Base-by-base conservation (phyloP, 306 rosid genomes). In the Trifolium dubium region DNA sequence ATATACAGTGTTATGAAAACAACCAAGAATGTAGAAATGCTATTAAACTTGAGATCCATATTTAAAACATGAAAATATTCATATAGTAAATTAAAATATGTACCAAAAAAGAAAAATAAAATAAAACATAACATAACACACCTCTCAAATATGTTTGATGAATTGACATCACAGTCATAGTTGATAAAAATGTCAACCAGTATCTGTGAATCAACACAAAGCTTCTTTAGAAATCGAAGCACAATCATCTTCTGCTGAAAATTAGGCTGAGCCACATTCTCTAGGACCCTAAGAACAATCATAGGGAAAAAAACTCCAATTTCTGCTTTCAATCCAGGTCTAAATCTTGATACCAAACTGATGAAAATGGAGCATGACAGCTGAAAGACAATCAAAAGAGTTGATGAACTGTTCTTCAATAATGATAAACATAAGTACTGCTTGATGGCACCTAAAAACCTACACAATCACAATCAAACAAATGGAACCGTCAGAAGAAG, bases 91-190 rank as follows among this genome's bases (percentile, higher is more conserved):
- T 29, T 34, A 61, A 44, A 67, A 62, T 39, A 66, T 17, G 34
- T 10, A 61, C 18, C 34, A 10, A 61, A 66, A 44, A 74, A 39
- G 2, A 5, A 14, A 78, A 41, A 14, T 28, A 30, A 43, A 66
- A 77, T 23, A 69, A 41, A 72, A 58, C 47, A 79, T 51, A 59
- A 56, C 50, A 73, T 46, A 58, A 73, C 90, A 77, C 76, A 95
- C 99, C 99, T 90, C 87, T 95, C 99, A 85, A 92, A 95, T 83
- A 95, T 95, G 91, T 95, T 95, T 37, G 99, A 90, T 69, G 99
- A 92, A 87, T 90, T 95, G 89, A 95, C 99, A 87, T 95, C 99
- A 75, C 99, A 95, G 78, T 95, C 98, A 61, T 95, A 95, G 82
- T 92, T 95, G 77, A 92, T 87, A 71, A 95, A 95, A 85, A 95